Base-by-base conservation (phyloP, 768 basidiomycete species). In the Dioszegia hungarica region DNA sequence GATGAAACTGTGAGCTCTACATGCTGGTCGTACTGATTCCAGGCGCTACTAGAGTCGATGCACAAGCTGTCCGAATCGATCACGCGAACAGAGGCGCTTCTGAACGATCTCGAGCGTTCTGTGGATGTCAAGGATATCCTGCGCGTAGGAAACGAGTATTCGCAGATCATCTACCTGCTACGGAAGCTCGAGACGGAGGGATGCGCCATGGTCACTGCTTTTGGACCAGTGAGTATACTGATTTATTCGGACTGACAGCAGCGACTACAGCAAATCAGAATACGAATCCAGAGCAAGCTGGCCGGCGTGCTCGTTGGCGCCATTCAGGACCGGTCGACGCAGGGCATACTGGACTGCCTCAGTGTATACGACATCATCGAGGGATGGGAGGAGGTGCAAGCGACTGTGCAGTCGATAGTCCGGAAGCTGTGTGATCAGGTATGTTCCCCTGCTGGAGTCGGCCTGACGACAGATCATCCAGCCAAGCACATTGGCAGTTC, bases 31-130 rank as follows among this genome's bases (percentile, higher is more conserved):
- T 20, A 39, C 19, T 55, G 44, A 15, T 46, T 52, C 11, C 64
- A 92, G 90, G 84, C 88, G 0, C 78, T 93, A 44, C 81, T 98
- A 19, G 87, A 93, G 63, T 80, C 93, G 12, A 81, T 98, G 3
- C 82, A 97, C 60, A 90, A 90, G 76, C 85, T 98, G 43, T 92
- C 93, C 25, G 95, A 98, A 66, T 90, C 89, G 15, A 82, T 94
- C 17, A 82, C 84, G 12, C 85, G 95, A 48, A 82, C 97, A 4
- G 95, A 99, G 74, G 86, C 84, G 5, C 81, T 99, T 22, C 80
- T 98, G 17, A 78, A n/a, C n/a, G n/a, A n/a, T n/a, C n/a, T n/a
- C n/a, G n/a, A n/a, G n/a, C n/a, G n/a, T n/a, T n/a, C n/a, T n/a
- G n/a, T n/a, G n/a, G n/a, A n/a, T n/a, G 86, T 15, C 36, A 25